A percentile compares a stretch with the other conserved stretches of the same genome.
Conservation (phyloP, 1,139 yeast species). For the Zygoascus sp. region DNA sequence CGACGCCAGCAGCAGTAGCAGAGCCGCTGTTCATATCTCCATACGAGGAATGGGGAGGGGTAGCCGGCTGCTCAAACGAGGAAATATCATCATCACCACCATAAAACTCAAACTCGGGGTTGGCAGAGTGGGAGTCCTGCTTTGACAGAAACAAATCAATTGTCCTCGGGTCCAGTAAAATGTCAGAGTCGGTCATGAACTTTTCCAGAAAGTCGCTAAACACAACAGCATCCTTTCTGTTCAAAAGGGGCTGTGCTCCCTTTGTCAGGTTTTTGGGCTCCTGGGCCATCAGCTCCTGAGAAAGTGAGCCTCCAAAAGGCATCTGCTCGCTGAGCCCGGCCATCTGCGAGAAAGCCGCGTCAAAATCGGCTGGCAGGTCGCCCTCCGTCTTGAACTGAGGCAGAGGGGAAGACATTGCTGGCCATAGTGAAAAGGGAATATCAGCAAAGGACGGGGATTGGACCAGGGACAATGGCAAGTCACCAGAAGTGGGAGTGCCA, state of each 20-base stretch:
- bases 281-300: background rate
- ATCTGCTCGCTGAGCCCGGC: slow-evolving; percentile 9
- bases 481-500: background rate
- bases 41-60: background rate
- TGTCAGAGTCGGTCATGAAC: slow-evolving; percentile 36
- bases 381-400: slow-evolving; percentile 9
- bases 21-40: background rate
- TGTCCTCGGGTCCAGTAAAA: slow-evolving; percentile 32
- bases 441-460: slow-evolving; percentile 6
- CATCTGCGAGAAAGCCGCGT: slow-evolving; percentile 23
- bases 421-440: slow-evolving; percentile 7
- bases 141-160: background rate
- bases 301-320: background rate
- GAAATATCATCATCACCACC: background rate
- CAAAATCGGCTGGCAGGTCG: slow-evolving; percentile 18
- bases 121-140: background rate
- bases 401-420: background rate
- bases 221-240: slow-evolving; percentile 36
- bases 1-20: no score
- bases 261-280: background rate
- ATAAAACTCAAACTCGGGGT: background rate
- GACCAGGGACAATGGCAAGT: background rate
- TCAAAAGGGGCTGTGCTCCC: slow-evolving; percentile 29
- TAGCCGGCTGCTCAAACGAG: background rate
- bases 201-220: slow-evolving; percentile 37